Percentiles rank a stretch among this genome's conserved stretches.
These are phyloP conservation scores for Pseudogymnoascus sp. DNA, from an alignment of 2,329 filamentous ascomycete species.

Conservation along the genomic window DNA sequence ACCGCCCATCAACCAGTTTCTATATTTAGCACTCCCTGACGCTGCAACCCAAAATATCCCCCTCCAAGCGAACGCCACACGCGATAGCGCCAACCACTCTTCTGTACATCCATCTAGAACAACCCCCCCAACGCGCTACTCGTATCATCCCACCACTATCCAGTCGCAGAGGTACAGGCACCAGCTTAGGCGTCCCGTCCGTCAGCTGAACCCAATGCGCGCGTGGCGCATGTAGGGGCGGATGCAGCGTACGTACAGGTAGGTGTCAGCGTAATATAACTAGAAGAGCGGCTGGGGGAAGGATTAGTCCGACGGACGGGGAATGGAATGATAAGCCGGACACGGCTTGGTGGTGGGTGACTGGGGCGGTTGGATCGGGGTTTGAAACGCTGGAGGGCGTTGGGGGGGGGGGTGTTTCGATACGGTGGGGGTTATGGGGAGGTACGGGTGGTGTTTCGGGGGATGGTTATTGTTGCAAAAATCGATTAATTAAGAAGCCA, in stretches of 20 bases:
- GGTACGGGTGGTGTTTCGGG: not conserved
- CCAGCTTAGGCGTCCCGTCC: too few species aligned
- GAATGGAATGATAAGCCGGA: not conserved
- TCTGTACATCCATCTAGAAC: too few species aligned
- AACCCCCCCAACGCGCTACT: too few species aligned
- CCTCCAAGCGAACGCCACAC: not conserved
- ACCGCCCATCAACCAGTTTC: not conserved
- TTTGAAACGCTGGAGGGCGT: not conserved
- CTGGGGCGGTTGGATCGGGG: not conserved
- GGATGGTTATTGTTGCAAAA: not conserved
- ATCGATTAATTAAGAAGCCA: not conserved
- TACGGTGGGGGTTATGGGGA: not conserved
- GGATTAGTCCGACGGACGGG: not conserved
- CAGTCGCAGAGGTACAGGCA: too few species aligned
- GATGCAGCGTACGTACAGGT: not conserved
- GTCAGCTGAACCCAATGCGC: not conserved
- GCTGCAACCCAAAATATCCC: not conserved
- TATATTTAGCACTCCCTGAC: not conserved
- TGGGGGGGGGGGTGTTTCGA: not conserved
- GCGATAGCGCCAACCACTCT: not conserved
- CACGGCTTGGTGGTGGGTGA: too few species aligned
- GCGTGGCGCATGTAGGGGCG: not conserved
- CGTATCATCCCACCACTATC: too few species aligned
- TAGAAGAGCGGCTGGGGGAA: not conserved
- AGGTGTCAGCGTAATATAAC: not conserved